Conservation (phyloP, 2,329 filamentous ascomycete species). For the Xylaria sp. region DNA sequence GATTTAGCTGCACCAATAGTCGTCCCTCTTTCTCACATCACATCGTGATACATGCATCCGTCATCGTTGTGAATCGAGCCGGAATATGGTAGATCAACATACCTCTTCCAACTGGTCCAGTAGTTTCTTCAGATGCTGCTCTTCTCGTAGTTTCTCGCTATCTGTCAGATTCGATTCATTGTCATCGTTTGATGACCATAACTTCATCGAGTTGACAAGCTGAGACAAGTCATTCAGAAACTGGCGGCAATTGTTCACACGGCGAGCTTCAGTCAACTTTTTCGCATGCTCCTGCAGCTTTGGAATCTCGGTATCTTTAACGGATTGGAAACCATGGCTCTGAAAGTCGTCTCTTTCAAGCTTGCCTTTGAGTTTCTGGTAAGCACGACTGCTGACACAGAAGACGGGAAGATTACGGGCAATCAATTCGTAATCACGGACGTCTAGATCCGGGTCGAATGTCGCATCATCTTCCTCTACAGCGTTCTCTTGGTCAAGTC, state of each 20-base stretch:
- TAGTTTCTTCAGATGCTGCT: conserved; percentile 30
- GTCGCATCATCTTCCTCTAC: conserved; percentile 58
- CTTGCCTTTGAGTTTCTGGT: conserved; percentile 65
- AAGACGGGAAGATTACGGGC: conserved; percentile 64
- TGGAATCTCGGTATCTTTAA: conserved; percentile 64
- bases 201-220: conserved; percentile 56
- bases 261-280: conserved; percentile 55
- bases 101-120: conserved; percentile 33
- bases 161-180: conserved; percentile 24
- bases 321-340: conserved; percentile 57
- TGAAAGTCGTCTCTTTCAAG: conserved; percentile 55
- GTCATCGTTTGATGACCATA: conserved; percentile 30
- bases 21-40: neutral
- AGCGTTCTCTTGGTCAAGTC: conserved; percentile 59
- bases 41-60: neutral
- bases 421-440: conserved; percentile 63
- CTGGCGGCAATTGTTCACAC: conserved; percentile 47
- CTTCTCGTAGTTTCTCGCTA: conserved; percentile 25
- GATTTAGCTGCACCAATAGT: neutral
- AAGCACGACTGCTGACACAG: conserved; percentile 66
- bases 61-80: neutral
- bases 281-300: conserved; percentile 64
- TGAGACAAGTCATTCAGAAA: conserved; percentile 60
- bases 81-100: conserved; percentile 18
- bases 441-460: conserved; percentile 60